phyloP scores from a whole-genome alignment of 2,329 filamentous ascomycete species.

The Xylariaceae sp. region DNA sequence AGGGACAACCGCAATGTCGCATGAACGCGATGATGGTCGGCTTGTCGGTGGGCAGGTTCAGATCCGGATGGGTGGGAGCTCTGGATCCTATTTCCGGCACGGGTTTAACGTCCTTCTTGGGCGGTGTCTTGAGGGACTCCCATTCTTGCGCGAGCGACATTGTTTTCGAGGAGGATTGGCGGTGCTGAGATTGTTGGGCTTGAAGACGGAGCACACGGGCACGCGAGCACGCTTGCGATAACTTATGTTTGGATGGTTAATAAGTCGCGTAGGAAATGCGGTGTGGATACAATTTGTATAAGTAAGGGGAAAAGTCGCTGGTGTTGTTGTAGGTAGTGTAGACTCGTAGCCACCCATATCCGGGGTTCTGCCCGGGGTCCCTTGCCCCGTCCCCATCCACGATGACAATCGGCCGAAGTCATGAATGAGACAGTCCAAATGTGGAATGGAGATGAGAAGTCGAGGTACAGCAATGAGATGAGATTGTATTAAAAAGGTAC shows the following conservation, averaged over 20 bases:
- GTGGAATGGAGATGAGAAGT: not conserved
- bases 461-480: not conserved
- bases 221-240: not conserved
- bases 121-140: conserved; percentile 40
- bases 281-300: not conserved
- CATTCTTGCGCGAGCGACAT: conserved; percentile 36
- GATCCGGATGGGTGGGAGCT: conserved; percentile 51
- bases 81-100: conserved; percentile 50
- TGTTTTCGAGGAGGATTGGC: not conserved
- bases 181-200: not conserved
- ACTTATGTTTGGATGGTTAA: not conserved
- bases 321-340: not conserved
- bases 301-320: not conserved
- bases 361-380: not conserved
- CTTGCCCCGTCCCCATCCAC: not conserved
- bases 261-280: not conserved
- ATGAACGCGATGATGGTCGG: conserved; percentile 64
- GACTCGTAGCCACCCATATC: not conserved
- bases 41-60: conserved; percentile 51
- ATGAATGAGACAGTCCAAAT: not conserved
- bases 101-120: conserved; percentile 41
- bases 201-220: not conserved
- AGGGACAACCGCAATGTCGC: conserved; percentile 70
- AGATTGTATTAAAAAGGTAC: not conserved
- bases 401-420: not conserved